Evolutionary conservation across 192 early-diverging fungal genomes (phyloP).

Genomic region (Gamsiella multidivaricata): DNA sequence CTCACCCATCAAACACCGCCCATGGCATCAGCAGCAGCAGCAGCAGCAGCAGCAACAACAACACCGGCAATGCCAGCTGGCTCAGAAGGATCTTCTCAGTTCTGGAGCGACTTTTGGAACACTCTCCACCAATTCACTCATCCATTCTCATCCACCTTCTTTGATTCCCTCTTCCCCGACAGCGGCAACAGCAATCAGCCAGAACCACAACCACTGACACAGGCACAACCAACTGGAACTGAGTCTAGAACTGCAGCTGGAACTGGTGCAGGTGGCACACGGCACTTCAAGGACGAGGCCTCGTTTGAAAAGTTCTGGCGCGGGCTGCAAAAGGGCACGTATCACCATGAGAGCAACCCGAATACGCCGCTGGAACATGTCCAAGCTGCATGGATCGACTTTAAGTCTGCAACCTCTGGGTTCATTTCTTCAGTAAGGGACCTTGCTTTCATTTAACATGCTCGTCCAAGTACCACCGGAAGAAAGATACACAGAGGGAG

Average conservation of each 20-base stretch:
- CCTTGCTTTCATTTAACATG: too few species aligned
- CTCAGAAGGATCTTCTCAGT: constrained; percentile 10
- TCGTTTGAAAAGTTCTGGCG: constrained; percentile 53
- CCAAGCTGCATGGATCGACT: constrained; percentile 23
- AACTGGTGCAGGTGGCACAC: not conserved
- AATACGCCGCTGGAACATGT: constrained; percentile 13
- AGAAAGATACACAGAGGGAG: too few species aligned
- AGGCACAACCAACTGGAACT: not conserved
- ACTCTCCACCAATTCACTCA: constrained; percentile 51
- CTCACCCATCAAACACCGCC: too few species aligned
- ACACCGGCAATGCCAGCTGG: not conserved
- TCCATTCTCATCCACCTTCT: constrained; percentile 51
- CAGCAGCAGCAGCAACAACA: not conserved
- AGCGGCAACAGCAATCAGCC: too few species aligned
- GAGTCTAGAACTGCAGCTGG: not conserved
- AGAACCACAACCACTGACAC: too few species aligned
- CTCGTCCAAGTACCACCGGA: too few species aligned
- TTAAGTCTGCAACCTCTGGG: constrained; percentile 21
- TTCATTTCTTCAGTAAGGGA: constrained; percentile 41
- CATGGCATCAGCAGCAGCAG: not conserved
- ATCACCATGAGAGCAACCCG: not conserved
- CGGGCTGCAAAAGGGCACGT: constrained; percentile 6
- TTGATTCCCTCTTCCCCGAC: constrained; percentile 33
- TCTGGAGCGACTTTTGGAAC: constrained; percentile 55
- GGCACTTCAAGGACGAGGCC: constrained; percentile 11